Conservation (phyloP, 768 basidiomycete species). For the Mycena vitilis region DNA sequence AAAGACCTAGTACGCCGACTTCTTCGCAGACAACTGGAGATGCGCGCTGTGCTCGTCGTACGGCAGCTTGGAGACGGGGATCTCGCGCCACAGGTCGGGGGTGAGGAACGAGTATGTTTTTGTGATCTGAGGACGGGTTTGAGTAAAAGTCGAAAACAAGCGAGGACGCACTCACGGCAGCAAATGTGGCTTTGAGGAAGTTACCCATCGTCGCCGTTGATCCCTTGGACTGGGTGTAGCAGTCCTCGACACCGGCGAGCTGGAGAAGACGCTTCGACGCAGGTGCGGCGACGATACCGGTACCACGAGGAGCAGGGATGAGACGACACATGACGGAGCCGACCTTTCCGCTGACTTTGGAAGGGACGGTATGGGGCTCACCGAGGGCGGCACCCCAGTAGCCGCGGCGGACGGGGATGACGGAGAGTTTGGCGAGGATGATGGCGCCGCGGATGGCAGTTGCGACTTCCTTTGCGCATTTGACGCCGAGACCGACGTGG, state of each 20-base stretch:
- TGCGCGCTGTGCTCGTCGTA: conserved; percentile 97
- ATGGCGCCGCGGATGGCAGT: conserved; percentile 99
- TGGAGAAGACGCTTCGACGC: conserved; percentile 97
- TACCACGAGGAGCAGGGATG: conserved; percentile 98
- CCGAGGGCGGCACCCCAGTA: conserved; percentile 99
- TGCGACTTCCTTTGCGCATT: conserved; percentile 99
- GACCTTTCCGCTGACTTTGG: conserved; percentile 98
- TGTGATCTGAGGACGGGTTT: conserved; percentile 72
- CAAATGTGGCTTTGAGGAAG: conserved; percentile 98
- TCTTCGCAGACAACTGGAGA: conserved; percentile 84
- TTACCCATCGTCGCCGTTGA: conserved; percentile 99
- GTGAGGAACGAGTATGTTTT: conserved; percentile 99
- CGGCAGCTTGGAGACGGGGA: conserved; percentile 87
- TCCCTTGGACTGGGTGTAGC: conserved; percentile 98
- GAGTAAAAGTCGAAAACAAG: conserved; percentile 9
- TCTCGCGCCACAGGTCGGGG: conserved; percentile 97
- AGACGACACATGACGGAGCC: conserved; percentile 99
- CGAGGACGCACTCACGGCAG: conserved; percentile 71
- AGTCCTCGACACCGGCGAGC: conserved; percentile 97
- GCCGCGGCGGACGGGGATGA: conserved; percentile 97
- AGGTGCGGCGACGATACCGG: conserved; percentile 99
- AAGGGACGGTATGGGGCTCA: conserved; percentile 98
- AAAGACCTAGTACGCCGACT: conserved; percentile 66
- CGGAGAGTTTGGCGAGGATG: conserved; percentile 97
- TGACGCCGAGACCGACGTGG: conserved; percentile 99